Conservation (phyloP, 495 filamentous ascomycete genomes). For the Trichoderma virens region DNA sequence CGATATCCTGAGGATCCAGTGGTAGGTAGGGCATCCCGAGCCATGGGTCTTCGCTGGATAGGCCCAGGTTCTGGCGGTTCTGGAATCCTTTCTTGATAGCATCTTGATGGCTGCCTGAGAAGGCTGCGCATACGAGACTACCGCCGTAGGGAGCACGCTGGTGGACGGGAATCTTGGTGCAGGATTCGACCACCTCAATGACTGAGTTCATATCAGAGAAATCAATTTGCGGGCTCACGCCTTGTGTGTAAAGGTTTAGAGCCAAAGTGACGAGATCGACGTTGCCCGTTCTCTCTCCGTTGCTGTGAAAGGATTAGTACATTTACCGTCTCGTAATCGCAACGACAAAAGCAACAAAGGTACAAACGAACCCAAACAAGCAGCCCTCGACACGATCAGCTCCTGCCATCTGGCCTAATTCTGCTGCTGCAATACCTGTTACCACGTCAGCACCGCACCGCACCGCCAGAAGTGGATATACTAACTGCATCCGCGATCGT, state of each 20-base stretch:
- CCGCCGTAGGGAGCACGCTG: conserved; percentile 85
- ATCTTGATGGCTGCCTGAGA: conserved; percentile 90
- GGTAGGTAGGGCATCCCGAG: conserved; percentile 78
- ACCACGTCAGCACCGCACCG: neutral
- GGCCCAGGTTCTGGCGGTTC: neutral
- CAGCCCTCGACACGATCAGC: conserved; percentile 84
- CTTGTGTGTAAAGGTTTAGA: conserved; percentile 94
- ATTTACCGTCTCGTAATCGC: neutral
- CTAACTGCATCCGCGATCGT: conserved; percentile 75
- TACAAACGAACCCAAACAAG: conserved; percentile 5
- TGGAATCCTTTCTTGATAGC: conserved; percentile 97
- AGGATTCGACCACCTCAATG: conserved; percentile 83
- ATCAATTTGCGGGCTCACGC: conserved; percentile 80
- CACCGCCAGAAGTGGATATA: conserved; percentile 18
- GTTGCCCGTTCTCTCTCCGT: conserved; percentile 81
- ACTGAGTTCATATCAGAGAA: conserved; percentile 85
- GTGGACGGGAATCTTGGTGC: conserved; percentile 92
- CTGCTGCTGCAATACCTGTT: conserved; percentile 66
- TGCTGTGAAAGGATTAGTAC: neutral
- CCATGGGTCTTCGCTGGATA: conserved; percentile 46
- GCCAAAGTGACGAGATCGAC: conserved; percentile 93
- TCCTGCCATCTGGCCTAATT: conserved; percentile 95
- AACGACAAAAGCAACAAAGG: neutral
- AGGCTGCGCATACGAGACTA: conserved; percentile 79
- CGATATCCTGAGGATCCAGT: conserved; percentile 87